Conservation (phyloP, 352 stramenopile genomes). For the Pythium pyrilobum region DNA sequence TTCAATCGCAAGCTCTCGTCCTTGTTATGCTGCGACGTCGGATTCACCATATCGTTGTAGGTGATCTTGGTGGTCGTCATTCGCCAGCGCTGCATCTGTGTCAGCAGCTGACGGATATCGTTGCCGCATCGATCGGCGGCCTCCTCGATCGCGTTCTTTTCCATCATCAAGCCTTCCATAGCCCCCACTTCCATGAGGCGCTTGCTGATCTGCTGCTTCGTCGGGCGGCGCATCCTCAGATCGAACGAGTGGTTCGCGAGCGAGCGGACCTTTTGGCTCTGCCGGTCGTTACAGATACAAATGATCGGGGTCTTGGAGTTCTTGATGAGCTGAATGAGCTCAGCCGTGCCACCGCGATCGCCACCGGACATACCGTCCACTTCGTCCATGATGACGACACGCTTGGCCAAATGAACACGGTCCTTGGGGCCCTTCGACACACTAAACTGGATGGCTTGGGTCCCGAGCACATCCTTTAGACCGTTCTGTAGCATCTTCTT, state of each 20-base stretch:
- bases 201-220: slow-evolving; percentile 92
- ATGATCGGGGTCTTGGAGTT: slow-evolving; percentile 98
- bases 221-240: slow-evolving; percentile 91
- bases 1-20: slow-evolving; percentile 92
- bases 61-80: slow-evolving; percentile 76
- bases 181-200: slow-evolving; percentile 89
- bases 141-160: slow-evolving; percentile 96
- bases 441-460: slow-evolving; percentile 88
- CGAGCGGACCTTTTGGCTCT: slow-evolving; percentile 93
- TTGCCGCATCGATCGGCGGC: slow-evolving; percentile 96
- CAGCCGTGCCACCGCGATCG: slow-evolving; percentile 94
- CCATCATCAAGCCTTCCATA: slow-evolving; percentile 88
- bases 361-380: slow-evolving; percentile 98
- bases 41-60: slow-evolving; percentile 83
- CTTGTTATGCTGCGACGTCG: slow-evolving; percentile 81
- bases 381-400: slow-evolving; percentile 99
- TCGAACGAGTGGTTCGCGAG: slow-evolving; percentile 98
- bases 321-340: slow-evolving; percentile 99
- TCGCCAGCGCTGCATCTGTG: slow-evolving; percentile 96
- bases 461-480: slow-evolving; percentile 91
- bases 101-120: slow-evolving; percentile 97
- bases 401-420: slow-evolving; percentile 68
- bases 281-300: slow-evolving; percentile 99
- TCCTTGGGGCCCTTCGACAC: slow-evolving; percentile 27
- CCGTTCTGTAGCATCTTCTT: slow-evolving; percentile 94